Evolutionary conservation across 148 eudicot species (phyloP).

Genomic region (Rhododendron henanense): DNA sequence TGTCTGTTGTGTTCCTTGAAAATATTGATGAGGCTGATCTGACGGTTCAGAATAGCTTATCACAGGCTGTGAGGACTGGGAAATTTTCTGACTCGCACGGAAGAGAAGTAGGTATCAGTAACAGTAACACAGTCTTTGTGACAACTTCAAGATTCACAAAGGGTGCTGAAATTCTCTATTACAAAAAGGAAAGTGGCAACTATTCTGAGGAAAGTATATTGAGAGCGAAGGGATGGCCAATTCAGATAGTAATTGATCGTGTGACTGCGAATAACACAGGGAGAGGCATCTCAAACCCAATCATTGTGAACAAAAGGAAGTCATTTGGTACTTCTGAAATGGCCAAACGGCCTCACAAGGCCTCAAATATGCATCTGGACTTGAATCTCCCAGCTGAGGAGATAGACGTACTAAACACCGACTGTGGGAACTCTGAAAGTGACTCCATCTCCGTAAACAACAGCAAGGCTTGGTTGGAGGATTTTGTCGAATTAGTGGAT

Average conservation of each 20-base stretch:
- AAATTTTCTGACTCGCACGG: conserved; percentile 63
- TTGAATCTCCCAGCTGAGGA: conserved; percentile 77
- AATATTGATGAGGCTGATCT: conserved; percentile 56
- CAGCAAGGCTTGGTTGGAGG: conserved; percentile 50
- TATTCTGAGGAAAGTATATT: conserved; percentile 50
- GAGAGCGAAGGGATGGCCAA: conserved; percentile 38
- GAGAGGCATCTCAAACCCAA: conserved; percentile 14
- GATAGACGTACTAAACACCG: conserved; percentile 15
- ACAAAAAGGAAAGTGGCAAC: conserved; percentile 12
- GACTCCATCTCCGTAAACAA: conserved; percentile 19
- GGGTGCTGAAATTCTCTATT: conserved; percentile 11
- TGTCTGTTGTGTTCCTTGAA: conserved; percentile 65
- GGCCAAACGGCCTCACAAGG: conserved; percentile 40
- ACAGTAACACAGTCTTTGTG: conserved; percentile 44
- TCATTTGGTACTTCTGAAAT: conserved; percentile 30
- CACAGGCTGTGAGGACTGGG: conserved; percentile 54
- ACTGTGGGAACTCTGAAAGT: conserved; percentile 3
- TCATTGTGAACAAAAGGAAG: conserved; percentile 58
- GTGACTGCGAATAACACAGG: conserved; percentile 16
- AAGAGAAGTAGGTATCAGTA: conserved; percentile 52
- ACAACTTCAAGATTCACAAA: conserved; percentile 28
- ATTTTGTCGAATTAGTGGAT: conserved; percentile 34
- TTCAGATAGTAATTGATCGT: conserved; percentile 42
- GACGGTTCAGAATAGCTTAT: conserved; percentile 52
- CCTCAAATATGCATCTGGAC: conserved; percentile 40